Evolutionary conservation across 2,329 filamentous ascomycete genomes (phyloP), one percentile per base, ranked within the genome.

Genomic region (Phyllosticta citriasiana): DNA sequence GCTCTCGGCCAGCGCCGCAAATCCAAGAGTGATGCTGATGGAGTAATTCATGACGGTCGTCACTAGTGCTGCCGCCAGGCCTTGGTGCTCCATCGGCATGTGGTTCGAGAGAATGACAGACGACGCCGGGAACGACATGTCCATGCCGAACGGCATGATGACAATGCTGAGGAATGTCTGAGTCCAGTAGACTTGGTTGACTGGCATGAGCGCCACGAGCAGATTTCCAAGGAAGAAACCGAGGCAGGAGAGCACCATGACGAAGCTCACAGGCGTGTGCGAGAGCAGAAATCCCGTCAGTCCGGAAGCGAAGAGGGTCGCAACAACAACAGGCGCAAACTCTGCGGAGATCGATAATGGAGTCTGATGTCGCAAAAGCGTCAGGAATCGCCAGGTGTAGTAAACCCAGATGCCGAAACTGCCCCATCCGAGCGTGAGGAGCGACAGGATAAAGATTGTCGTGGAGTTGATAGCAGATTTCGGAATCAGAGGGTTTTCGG

Each of bases 281-380:
- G 69, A 72, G n/a, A 76, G 67, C 66, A 75, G 64, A 63, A 73
- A 71, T 5, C 73, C 73, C 1, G 72, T 74, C 7, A 68, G 63
- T 40, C 68, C 70, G 10, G 72, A 69, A 6, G 73, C 72, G 26
- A 74, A 58, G 3, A 75, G 65, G 33, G 73, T 73, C 35, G 67
- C 69, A 7, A 75, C 59, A 54, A 72, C 64, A 8, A 68, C 69
- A 40, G 73, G 73, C 0, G 67, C 64, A 61, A 67, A 73, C 53
- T 73, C 65, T 16, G 73, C 72, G 5, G 72, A 67, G 3, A 70
- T 67, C 19, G 64, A 64, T 25, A 76, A 68, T 2, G 73, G 70
- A 10, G 71, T 67, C 33, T 66, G 63, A 14, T 63, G 61, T n/a
- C 73, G 72, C 14, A 73, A 60, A 22, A 68, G 62, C 52, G 69